Conservation (phyloP, 257 asterid species). For the Verbena officinalis region DNA sequence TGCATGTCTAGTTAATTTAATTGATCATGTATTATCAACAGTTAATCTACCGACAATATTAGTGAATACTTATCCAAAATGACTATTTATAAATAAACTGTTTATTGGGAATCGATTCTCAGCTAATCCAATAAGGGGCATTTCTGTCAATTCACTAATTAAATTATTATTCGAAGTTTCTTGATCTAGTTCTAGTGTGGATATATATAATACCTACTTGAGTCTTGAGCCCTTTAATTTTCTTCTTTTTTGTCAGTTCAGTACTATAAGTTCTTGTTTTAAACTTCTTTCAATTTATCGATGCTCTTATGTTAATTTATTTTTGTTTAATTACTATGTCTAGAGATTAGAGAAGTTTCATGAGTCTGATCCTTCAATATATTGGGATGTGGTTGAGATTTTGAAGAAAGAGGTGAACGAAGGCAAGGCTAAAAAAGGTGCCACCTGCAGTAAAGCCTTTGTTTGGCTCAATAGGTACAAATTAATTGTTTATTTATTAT, state of each 20-base stretch:
- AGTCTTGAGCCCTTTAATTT: no score
- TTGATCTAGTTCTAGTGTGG: no score
- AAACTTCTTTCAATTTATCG: no score
- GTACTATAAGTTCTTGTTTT: no score
- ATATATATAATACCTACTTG: no score
- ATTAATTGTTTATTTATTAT: background rate
- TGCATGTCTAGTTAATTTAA: background rate
- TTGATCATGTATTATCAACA: background rate
- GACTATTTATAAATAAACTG: no score
- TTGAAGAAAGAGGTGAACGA: slow-evolving; percentile 64
- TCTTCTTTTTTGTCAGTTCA: no score
- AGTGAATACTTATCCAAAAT: background rate
- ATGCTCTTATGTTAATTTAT: no score
- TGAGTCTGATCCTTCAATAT: slow-evolving; percentile 62
- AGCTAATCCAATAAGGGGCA: slow-evolving; percentile 1
- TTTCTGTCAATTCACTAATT: background rate
- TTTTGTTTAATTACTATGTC: background rate
- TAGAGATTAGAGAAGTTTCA: slow-evolving; percentile 79
- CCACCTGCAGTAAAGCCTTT: slow-evolving; percentile 75
- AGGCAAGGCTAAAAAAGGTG: slow-evolving; percentile 62
- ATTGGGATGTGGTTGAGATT: slow-evolving; percentile 75
- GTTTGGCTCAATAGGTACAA: slow-evolving; percentile 87
- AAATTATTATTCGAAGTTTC: no score
- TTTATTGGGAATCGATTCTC: no score
- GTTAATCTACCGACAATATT: background rate